Conservation (phyloP, 495 filamentous ascomycete genomes). For the Annulohypoxylon stygium region DNA sequence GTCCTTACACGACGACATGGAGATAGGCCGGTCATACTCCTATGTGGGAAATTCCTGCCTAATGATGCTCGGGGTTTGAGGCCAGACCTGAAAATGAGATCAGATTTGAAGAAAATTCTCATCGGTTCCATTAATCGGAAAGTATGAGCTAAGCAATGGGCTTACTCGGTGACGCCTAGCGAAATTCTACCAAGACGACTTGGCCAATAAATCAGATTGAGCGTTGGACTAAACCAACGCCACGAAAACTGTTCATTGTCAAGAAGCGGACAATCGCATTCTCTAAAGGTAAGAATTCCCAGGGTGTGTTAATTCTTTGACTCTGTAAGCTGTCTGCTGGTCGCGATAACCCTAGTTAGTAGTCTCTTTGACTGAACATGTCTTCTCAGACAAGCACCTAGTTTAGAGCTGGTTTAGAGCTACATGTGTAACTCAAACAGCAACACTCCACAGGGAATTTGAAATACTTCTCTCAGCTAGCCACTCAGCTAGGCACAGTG, state of each 20-base stretch:
- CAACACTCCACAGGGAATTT: neutral
- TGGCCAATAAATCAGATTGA: neutral
- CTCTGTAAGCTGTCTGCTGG: neutral
- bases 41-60: constrained; percentile 8
- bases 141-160: constrained; percentile 1
- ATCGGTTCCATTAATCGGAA: neutral
- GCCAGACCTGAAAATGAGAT: neutral
- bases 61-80: neutral
- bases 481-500: neutral
- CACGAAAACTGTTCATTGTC: neutral
- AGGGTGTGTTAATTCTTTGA: neutral
- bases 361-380: neutral
- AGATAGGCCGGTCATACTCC: neutral
- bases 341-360: neutral
- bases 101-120: constrained; percentile 11
- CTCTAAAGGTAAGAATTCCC: neutral
- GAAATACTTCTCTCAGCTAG: neutral
- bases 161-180: neutral
- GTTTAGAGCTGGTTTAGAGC: neutral
- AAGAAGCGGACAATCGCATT: neutral
- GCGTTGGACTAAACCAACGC: neutral
- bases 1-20: neutral
- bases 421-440: neutral
- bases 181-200: neutral
- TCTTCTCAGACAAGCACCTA: neutral